Evolutionary conservation across 1,284 basidiomycete genomes (phyloP), one percentile per base, ranked within the genome.

Genomic region (Somion occarium): DNA sequence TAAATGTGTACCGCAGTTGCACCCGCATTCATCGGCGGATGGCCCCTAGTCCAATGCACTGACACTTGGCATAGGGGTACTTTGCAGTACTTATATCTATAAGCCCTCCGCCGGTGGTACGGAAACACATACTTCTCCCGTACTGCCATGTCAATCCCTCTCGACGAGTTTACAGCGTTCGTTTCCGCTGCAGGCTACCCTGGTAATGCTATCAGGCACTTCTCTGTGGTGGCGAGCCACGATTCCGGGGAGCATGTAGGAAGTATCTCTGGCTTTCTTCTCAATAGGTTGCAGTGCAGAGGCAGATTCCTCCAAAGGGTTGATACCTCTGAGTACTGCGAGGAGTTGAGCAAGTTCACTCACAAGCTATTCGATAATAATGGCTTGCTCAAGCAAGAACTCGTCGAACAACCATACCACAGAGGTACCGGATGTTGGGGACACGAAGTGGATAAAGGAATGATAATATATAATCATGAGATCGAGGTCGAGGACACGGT

Each of bases 391-490:
- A 59, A 54, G n/a, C 53, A 61, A 1, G 61, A 61, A 48, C 43
- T 67, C 7, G 48, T 64, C 5, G 62, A 66, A 3, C 54, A 62
- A 4, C 58, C 61, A 13, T 42, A 51, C 24, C 62, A 64, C 44
- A 67, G 62, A 41, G 69, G 69, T 1, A 62, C 65, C 0, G 65
- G 68, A 3, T 65, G 62, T 27, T 70, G 66, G 67, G 66, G 66
- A 2, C 47, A 34, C 2, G 66, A 70, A 46, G 46, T 69, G 47
- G 59, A 67, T 49, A 5, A 49, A 2, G 67, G 66, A 7, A 46
- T 47, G 23, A 44, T 69, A 18, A 9, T 69, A 4, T 68, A 68
- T 49, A 43, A 69, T 13, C 23, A 60, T 11, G 52, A 59, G 27
- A 48, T 67, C 20, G 50, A 46, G 1, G 63, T 68, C 0, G 52